A percentile compares a stretch with the other conserved stretches of the same genome.
Evolutionary conservation across 2,329 filamentous ascomycete species (phyloP).

Genomic region (Fusarium veterinarium): DNA sequence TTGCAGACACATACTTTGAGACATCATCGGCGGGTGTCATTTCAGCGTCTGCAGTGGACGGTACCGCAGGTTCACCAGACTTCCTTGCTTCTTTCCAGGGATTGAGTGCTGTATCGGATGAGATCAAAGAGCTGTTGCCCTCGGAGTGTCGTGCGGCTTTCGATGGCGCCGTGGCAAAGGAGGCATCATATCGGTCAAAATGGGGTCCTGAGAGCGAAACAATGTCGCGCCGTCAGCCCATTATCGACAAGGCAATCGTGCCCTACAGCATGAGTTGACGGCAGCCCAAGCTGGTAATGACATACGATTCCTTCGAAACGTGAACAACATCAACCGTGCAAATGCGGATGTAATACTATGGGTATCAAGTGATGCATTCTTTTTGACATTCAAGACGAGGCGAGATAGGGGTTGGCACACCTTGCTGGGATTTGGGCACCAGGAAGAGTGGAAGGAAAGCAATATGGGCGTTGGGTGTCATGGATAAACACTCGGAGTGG

Average conservation of each 20-base stretch:
- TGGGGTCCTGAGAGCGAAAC: constrained; percentile 78
- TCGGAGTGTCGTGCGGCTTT: constrained; percentile 79
- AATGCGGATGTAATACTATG: background rate
- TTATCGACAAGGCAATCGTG: constrained; percentile 74
- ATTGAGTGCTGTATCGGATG: constrained; percentile 71
- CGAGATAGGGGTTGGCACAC: constrained; percentile 1
- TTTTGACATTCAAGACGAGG: background rate
- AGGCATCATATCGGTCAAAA: constrained; percentile 76
- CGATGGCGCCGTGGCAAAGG: constrained; percentile 71
- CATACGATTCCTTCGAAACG: background rate
- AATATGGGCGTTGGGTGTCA: constrained; percentile 38
- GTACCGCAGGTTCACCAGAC: constrained; percentile 56
- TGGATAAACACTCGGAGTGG: constrained; percentile 20
- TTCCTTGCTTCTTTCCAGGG: constrained; percentile 68
- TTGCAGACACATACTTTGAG: constrained; percentile 67
- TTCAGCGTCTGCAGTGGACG: constrained; percentile 56
- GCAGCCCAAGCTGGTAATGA: background rate
- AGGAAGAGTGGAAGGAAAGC: constrained; percentile 11
- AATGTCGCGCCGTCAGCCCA: constrained; percentile 61
- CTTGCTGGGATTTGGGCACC: background rate
- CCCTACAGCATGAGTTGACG: constrained; percentile 61
- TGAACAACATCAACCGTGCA: background rate
- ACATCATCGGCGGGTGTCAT: constrained; percentile 61
- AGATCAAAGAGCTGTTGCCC: constrained; percentile 74
- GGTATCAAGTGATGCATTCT: background rate